Base-by-base conservation (phyloP, 306 rosid genomes). In the Lithocarpus polystachyus region DNA sequence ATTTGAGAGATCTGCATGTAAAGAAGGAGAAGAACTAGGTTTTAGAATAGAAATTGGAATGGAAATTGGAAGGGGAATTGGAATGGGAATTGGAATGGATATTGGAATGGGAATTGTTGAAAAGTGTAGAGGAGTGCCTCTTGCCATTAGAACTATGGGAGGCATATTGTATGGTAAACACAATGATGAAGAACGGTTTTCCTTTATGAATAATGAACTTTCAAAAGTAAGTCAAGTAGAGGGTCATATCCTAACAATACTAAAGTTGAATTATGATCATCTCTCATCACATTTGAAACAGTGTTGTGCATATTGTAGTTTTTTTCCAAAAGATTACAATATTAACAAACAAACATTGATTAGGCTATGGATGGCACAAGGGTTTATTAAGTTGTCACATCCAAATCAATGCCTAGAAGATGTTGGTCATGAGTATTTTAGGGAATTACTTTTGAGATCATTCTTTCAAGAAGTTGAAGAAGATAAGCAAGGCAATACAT, bases 291-390 rank as follows among this genome's bases (percentile, higher is more conserved):
- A 74, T 74, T 73, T 87, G 51, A 87, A 82, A 72, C 53, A 20
- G 1, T 87, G 90, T 17, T 82, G 57, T 79, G 81, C 85, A 3
- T 84, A 84, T 79, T 87, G 86, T 74, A 2, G 51, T 43, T 43
- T 43, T 9, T 43, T 43, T 43, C 51, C 88, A 0, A 84, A 82
- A 45, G 83, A 82, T 75, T 72, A 64, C 10, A 19, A 6, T 75
- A 73, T 84, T 51, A 24, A 70, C 2, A 75, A 53, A 37, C 35
- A 74, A 5, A 73, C 55, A 2, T 55, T 87, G 60, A 74, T 87
- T 69, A 83, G 64, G 8, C 60, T 82, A 33, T 88, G 89, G 88
- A 52, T 71, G 1, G 82, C 89, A 5, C 83, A 88, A 80, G 87
- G 89, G 10, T 87, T 84, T 67, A 71, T 85, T 60, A 83, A 48